Evolutionary conservation across 2,329 filamentous ascomycete species (phyloP), one percentile per base, ranked within the genome.

Genomic region (Botrytis fabae): DNA sequence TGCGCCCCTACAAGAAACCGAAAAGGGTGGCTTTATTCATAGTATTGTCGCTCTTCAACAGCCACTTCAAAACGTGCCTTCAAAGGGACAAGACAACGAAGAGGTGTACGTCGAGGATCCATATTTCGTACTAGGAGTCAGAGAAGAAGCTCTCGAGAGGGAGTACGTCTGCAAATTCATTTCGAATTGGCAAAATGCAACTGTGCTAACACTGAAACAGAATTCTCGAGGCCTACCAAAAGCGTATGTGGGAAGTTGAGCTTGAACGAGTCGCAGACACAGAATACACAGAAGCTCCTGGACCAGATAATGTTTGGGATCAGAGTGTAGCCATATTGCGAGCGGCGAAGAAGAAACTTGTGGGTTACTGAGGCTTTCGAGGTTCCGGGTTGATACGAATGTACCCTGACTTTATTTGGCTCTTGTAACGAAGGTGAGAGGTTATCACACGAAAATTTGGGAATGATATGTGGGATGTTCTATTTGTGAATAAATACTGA

Each of bases 111-210:
- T 78, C n/a, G 73, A 74, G 7, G 77, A 78, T 70, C 77, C 77
- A 7, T 61, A 76, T 63, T 79, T 79, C 38, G 76, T 78, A 3
- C 71, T 78, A 16, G 76, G 77, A 10, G 66, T 78, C 22, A 48
- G 71, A 9, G 62, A 71, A 68, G 75, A 74, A 38, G 75, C 75
- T 51, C 44, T 68, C 12, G 72, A 76, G 42, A 48, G 38, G 54
- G 77, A 78, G 77, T 78, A 77, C 62, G 71, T 70, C 28, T 46
- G 5, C 48, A 4, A 40, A 60, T 18, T 68, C 25, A n/a, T 48
- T 40, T 48, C n/a, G 5, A 1, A 38, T 44, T 32, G 7, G 12
- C 25, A 2, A 18, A 38, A 25, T 2, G 25, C 18, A 68, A 46
- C 42, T 48, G 16, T 54, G 59, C 70, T 72, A 60, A 72, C 35